A percentile compares a stretch with the other conserved stretches of the same genome.
Conservation (phyloP, 2,329 filamentous ascomycete genomes). For the Penicillium sclerotigenum region DNA sequence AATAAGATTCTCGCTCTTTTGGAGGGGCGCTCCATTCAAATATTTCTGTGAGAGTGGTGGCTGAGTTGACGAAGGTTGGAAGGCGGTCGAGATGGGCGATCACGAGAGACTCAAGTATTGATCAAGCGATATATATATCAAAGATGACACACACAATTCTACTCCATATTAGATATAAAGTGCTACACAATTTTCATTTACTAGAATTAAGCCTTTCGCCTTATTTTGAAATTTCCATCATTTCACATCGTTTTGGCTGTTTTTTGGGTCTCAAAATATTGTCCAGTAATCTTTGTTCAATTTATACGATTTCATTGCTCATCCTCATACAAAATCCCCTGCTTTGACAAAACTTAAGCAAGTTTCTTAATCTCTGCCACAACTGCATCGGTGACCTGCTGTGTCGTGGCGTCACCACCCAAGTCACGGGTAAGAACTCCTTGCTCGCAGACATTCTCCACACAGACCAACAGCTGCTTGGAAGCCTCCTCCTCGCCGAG, state of each 20-base stretch:
- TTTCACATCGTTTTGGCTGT: too few species aligned
- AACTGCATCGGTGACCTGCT: constrained; percentile 58
- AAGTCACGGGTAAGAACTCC: constrained; percentile 59
- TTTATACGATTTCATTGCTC: background rate
- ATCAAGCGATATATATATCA: background rate
- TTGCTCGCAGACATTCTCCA: constrained; percentile 59
- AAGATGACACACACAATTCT: background rate
- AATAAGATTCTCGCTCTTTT: background rate
- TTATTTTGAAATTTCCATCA: background rate
- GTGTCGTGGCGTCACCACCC: constrained; percentile 56
- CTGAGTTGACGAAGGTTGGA: background rate
- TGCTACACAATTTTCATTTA: too few species aligned
- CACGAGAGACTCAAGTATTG: background rate
- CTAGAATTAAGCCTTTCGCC: background rate
- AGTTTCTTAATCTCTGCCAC: constrained; percentile 51
- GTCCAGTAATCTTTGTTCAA: background rate
- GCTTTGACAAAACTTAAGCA: constrained; percentile 13
- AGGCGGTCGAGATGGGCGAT: constrained; percentile 4
- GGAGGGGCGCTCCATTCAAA: constrained; percentile 1
- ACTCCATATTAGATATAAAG: background rate
- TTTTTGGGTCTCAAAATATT: too few species aligned
- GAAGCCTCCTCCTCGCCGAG: constrained; percentile 59
- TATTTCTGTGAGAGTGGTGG: background rate
- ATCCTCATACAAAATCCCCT: background rate
- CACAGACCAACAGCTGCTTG: constrained; percentile 55